Percentiles rank a stretch among this genome's conserved stretches.
Evolutionary conservation across 352 stramenopile genomes (phyloP).

Genomic region (Phytophthora aleatoria): DNA sequence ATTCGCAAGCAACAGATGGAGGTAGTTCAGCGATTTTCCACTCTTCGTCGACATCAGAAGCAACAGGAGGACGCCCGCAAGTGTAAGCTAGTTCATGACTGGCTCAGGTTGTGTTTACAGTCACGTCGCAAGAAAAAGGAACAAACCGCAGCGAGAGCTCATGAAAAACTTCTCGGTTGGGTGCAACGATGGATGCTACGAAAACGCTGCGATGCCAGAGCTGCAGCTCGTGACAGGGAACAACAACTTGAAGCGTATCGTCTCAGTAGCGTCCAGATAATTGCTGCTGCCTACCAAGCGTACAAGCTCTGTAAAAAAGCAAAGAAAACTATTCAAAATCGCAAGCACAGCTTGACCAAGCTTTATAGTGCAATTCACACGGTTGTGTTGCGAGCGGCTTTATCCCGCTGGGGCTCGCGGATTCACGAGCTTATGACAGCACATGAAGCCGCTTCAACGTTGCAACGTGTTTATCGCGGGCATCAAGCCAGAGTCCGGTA

Average conservation of each 20-base stretch:
- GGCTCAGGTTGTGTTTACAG: constrained; percentile 6
- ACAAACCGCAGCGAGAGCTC: background rate
- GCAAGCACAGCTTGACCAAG: constrained; percentile 1
- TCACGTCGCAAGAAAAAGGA: constrained; percentile 9
- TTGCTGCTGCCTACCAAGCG: constrained; percentile 11
- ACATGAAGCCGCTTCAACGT: constrained; percentile 1
- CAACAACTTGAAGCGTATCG: constrained; percentile 8
- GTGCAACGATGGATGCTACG: constrained; percentile 17
- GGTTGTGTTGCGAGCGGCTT: constrained; percentile 2
- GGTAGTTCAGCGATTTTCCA: constrained; percentile 14
- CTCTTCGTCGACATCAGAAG: constrained; percentile 10
- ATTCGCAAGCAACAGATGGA: constrained; percentile 26
- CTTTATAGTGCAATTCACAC: constrained; percentile 1
- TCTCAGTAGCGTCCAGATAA: background rate
- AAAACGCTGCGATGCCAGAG: constrained; percentile 17
- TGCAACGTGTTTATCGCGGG: constrained; percentile 17
- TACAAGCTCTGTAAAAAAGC: constrained; percentile 4
- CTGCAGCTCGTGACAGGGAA: constrained; percentile 1
- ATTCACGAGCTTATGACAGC: background rate
- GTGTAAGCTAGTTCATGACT: constrained; percentile 6
- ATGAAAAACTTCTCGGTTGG: constrained; percentile 15
- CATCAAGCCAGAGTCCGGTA: background rate
- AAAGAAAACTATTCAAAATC: constrained; percentile 2
- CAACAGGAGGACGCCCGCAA: constrained; percentile 8
- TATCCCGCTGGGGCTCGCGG: constrained; percentile 5